Base-by-base conservation (phyloP, 352 stramenopile species). In the Phytophthora hybrid region DNA sequence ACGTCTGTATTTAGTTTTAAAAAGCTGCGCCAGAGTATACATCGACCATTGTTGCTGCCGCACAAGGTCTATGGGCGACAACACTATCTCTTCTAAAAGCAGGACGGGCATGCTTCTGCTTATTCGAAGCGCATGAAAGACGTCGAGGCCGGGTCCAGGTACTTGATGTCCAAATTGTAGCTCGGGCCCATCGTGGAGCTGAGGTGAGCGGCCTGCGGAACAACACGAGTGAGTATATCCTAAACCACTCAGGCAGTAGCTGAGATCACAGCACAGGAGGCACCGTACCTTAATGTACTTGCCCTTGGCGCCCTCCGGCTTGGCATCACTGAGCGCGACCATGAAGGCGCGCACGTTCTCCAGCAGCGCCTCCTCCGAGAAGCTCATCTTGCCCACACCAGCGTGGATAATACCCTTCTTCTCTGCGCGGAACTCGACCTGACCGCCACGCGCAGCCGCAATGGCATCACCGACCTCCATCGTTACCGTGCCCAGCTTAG, bases 401-500 rank as follows among this genome's bases (percentile, higher is more conserved):
- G 90, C 92, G 73, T 98, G 90, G 57, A 97, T 85, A 69, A 97
- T 94, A 55, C 89, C 89, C 72, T 96, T 97, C 80, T 97, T 97
- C 79, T 97, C 92, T 31, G 90, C 90, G 61, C 92, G 90, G 79
- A 97, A 97, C 75, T 96, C 90, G 37, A 96, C 89, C 78, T 97
- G 90, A 57, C 90, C 90, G 47, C 81, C 88, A 76, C 92, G 87
- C 19, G 90, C 90, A 26, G 90, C 90, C 4, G 77, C 60, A 70
- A 98, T 95, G 29, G 90, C 93, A 32, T 91, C 84, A 49, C 80
- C 85, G 19, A 98, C 91, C 39, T 98, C 93, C 68, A 89, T 82
- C 32, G 95, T 98, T 47, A 99, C 93, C 9, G 97, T 99, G 26
- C 97, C 97, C 16, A 98, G 81, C 90, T 99, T 99, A 5, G 95